phyloP scores from a whole-genome alignment of 306 rosid genomes.

The Hippophae gyantsensis region DNA sequence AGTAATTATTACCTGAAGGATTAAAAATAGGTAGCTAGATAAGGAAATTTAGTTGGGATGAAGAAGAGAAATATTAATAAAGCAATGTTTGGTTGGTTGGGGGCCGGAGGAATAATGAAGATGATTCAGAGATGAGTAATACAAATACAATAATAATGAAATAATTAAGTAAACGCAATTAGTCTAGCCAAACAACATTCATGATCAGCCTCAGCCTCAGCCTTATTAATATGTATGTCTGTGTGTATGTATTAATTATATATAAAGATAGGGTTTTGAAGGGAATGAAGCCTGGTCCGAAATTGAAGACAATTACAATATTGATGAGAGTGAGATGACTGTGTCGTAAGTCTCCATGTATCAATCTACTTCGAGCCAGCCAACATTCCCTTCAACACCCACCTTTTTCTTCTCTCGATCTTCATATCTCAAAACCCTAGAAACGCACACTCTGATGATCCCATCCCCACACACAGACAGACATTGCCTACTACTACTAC shows the following conservation, averaged over 20 bases:
- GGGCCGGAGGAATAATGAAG: too few species aligned
- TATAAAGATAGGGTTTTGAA: constrained; percentile 24
- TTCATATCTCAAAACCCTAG: constrained; percentile 28
- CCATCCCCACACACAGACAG: constrained; percentile 5
- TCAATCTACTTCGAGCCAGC: constrained; percentile 63
- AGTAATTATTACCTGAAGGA: neutral
- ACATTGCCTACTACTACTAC: constrained; percentile 18
- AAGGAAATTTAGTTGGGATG: neutral
- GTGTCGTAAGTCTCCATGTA: neutral
- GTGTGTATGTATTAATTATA: too few species aligned
- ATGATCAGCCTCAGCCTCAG: too few species aligned
- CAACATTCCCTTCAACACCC: constrained; percentile 80
- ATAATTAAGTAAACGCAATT: constrained; percentile 10
- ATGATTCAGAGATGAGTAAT: too few species aligned
- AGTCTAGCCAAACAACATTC: constrained; percentile 67
- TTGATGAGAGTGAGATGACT: neutral
- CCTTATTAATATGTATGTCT: too few species aligned
- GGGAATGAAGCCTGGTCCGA: constrained; percentile 99
- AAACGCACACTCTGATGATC: constrained; percentile 14
- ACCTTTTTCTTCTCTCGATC: neutral
- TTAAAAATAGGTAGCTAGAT: neutral
- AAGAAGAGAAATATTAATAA: neutral
- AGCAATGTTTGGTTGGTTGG: neutral
- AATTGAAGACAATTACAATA: constrained; percentile 23
- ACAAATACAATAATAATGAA: too few species aligned